Percentiles rank a stretch among this genome's conserved stretches.
Conservation (phyloP, 202 grass and related monocot genomes). For the Schoenoplectus triqueter region DNA sequence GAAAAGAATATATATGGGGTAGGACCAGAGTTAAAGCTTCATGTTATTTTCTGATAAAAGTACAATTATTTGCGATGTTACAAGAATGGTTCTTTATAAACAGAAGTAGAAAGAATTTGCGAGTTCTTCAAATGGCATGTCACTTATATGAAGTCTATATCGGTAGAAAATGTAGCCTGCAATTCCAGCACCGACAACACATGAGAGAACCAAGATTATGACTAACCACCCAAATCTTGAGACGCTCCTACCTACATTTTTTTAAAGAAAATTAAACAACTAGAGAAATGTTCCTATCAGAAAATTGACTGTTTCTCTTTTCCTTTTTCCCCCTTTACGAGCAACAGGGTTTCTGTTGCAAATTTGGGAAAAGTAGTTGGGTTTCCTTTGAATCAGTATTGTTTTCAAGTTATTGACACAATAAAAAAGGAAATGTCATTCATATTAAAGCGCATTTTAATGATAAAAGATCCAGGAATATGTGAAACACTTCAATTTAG, state of each 20-base stretch:
- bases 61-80: neutral
- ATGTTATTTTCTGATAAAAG: neutral
- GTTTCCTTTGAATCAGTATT: neutral
- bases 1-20: neutral
- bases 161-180: slow-evolving; percentile 93
- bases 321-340: too few relatives aligned
- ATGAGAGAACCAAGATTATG: slow-evolving; percentile 62
- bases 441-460: too few relatives aligned
- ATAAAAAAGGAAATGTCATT: neutral
- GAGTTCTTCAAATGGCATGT: neutral
- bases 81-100: neutral
- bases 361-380: neutral
- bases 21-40: neutral
- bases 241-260: slow-evolving; percentile 55
- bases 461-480: too few relatives aligned
- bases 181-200: slow-evolving; percentile 54
- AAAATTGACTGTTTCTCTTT: too few relatives aligned
- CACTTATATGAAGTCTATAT: slow-evolving; percentile 85
- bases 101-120: neutral
- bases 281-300: neutral
- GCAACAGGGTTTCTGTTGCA: neutral
- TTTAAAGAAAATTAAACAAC: neutral
- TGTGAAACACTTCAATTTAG: slow-evolving; percentile 6
- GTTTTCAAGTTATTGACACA: neutral
- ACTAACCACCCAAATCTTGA: slow-evolving; percentile 68